A percentile compares a stretch with the other conserved stretches of the same genome.
Evolutionary conservation across 2,329 filamentous ascomycete species (phyloP).

Genomic region (Balansia obtecta): DNA sequence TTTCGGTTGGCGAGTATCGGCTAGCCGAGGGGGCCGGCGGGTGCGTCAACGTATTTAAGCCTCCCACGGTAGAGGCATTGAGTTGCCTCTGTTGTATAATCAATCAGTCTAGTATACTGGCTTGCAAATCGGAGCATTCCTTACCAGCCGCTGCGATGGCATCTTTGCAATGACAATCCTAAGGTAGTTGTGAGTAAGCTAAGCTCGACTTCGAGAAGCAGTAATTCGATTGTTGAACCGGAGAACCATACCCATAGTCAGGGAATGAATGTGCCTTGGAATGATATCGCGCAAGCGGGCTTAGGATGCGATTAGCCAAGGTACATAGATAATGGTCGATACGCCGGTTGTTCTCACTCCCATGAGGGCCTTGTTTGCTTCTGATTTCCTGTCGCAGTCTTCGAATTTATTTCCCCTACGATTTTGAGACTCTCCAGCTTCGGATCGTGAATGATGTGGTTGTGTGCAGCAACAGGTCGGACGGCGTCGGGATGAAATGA

Average conservation of each 20-base stretch:
- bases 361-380: constrained; percentile 15
- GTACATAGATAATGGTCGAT: not conserved
- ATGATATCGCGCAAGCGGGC: constrained; percentile 22
- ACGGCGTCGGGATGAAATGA: not conserved
- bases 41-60: constrained; percentile 6
- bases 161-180: constrained; percentile 13
- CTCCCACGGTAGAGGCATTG: constrained; percentile 3
- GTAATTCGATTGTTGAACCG: not conserved
- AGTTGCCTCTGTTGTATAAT: constrained; percentile 3
- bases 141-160: constrained; percentile 14
- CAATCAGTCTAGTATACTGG: constrained; percentile 1
- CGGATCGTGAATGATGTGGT: constrained; percentile 6
- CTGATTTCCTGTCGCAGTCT: not conserved
- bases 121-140: constrained; percentile 2
- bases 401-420: constrained; percentile 1
- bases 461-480: not conserved
- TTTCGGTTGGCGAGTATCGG: not conserved
- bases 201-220: not conserved
- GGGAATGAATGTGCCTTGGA: constrained; percentile 26
- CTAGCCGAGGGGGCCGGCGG: not conserved
- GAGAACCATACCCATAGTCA: constrained; percentile 27
- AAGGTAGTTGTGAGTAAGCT: constrained; percentile 10
- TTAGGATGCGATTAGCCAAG: constrained; percentile 11
- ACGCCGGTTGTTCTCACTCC: constrained; percentile 16
- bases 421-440: constrained; percentile 17